A percentile compares a stretch with the other conserved stretches of the same genome.
These are phyloP conservation scores for Glomus cerebriforme DNA, from an alignment of 192 early-diverging fungal genomes.

Conservation along the genomic window DNA sequence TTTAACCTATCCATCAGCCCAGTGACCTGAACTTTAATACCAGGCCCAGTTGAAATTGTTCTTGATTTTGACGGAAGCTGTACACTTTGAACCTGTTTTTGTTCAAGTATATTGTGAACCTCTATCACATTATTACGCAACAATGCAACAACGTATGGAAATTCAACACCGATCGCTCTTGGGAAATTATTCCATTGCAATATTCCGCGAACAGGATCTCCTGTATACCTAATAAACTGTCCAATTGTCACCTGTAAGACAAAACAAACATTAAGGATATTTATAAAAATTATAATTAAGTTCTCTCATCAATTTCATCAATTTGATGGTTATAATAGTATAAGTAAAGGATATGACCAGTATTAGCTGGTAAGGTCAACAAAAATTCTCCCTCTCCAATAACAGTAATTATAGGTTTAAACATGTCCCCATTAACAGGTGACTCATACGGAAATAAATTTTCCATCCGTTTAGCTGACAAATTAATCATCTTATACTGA, in stretches of 20 bases:
- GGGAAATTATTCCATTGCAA: conserved; percentile 56
- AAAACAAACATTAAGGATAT: conserved; percentile 3
- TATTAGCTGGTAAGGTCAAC: conserved; percentile 53
- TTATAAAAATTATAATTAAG: too few relatives aligned
- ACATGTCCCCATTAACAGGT: conserved; percentile 25
- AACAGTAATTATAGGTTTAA: conserved; percentile 63
- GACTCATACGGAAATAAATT: not conserved
- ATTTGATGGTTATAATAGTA: too few relatives aligned
- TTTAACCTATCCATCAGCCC: conserved; percentile 40
- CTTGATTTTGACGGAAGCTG: conserved; percentile 47
- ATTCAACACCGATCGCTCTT: conserved; percentile 62
- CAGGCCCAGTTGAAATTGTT: conserved; percentile 54
- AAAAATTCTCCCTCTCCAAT: conserved; percentile 71
- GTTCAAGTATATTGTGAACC: conserved; percentile 74
- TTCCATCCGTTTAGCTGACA: not conserved
- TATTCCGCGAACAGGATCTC: conserved; percentile 75
- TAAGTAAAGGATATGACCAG: conserved; percentile 41
- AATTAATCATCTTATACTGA: conserved; percentile 71
- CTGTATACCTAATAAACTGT: conserved; percentile 66
- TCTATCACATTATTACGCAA: conserved; percentile 69
- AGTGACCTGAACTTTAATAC: conserved; percentile 52
- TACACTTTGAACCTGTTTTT: conserved; percentile 61
- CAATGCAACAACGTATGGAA: conserved; percentile 73
- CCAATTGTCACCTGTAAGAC: conserved; percentile 61
- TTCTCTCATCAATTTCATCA: too few relatives aligned